These are phyloP conservation scores for Gossypium arboreum DNA, from an alignment of 345 rosid species.

Conservation along the genomic window DNA sequence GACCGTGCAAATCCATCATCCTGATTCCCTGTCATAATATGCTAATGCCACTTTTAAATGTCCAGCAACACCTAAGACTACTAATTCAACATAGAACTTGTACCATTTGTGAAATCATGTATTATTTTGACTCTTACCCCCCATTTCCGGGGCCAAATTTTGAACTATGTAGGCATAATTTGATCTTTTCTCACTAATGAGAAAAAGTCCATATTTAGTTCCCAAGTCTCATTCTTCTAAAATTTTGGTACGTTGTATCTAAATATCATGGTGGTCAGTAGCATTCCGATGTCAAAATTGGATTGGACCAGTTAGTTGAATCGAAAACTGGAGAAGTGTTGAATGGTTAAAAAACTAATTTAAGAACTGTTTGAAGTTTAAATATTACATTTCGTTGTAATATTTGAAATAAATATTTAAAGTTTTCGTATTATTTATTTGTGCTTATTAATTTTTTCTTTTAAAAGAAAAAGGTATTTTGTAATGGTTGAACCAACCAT, in stretches of 20 bases:
- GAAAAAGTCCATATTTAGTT: not conserved
- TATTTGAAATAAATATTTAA: too few relatives aligned
- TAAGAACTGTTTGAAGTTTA: too few relatives aligned
- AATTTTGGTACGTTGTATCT: not conserved
- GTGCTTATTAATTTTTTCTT: too few relatives aligned
- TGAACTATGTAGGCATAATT: not conserved
- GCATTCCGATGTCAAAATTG: too few relatives aligned
- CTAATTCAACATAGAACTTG: not conserved
- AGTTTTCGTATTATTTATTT: too few relatives aligned
- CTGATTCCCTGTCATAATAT: not conserved
- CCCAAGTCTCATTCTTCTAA: not conserved
- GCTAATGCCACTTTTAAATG: not conserved
- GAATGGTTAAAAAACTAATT: too few relatives aligned
- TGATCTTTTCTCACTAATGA: not conserved
- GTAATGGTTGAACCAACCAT: too few relatives aligned
- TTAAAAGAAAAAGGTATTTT: too few relatives aligned
- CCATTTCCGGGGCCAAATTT: conserved; percentile 14
- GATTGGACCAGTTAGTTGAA: too few relatives aligned
- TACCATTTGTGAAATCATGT: conserved; percentile 5
- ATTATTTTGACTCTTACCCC: not conserved
- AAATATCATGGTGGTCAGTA: too few relatives aligned
- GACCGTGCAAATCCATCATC: not conserved
- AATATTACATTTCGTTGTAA: too few relatives aligned
- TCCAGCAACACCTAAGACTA: not conserved
- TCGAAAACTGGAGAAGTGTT: too few relatives aligned